Evolutionary conservation across 2,329 filamentous ascomycete species (phyloP), one percentile per base, ranked within the genome.

Genomic region (Fonsecaea erecta): DNA sequence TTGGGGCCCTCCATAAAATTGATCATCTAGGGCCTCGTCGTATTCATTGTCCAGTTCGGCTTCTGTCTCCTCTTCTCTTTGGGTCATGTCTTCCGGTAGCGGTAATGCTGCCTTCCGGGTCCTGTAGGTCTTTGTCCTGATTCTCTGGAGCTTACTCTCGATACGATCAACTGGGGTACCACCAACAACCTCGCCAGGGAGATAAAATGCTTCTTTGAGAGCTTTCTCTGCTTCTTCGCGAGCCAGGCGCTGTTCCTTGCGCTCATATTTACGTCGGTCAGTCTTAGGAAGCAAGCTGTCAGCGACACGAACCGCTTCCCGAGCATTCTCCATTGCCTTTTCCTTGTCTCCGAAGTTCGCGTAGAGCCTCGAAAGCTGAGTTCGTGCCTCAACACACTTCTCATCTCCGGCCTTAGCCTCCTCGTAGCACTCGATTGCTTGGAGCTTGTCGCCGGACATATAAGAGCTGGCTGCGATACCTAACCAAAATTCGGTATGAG

Each of bases 301-400:
- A n/a, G 83, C 83, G 32, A 93, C 79, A 34, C 86, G 82, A 71
- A 94, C 85, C 8, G 91, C 88, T 74, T 96, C 90, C 35, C 89
- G 90, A 55, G 91, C 87, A 57, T 93, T 85, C 65, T 90, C 88
- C 64, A 93, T 86, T 1, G 93, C 93, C 72, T 92, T 87, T 72
- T 93, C 90, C 24, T 85, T 87, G 78, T 89, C 86, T 68, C 88
- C 88, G 52, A 85, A 85, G 68, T 84, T 87, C 75, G 96, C 92
- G 73, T 96, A 97, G 76, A 97, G 86, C 72, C 90, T 93, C 12
- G 92, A 92, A 9, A 97, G 82, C 71, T 92, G 87, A 32, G 91
- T 87, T 43, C 92, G 88, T 43, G 92, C 91, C 67, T 93, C 89
- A 54, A 94, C 87, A 64, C 90, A 88, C 46, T 86, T 82, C 52